These are phyloP conservation scores for Rhizopogon salebrosus DNA, from an alignment of 768 basidiomycete genomes.

Conservation along the genomic window DNA sequence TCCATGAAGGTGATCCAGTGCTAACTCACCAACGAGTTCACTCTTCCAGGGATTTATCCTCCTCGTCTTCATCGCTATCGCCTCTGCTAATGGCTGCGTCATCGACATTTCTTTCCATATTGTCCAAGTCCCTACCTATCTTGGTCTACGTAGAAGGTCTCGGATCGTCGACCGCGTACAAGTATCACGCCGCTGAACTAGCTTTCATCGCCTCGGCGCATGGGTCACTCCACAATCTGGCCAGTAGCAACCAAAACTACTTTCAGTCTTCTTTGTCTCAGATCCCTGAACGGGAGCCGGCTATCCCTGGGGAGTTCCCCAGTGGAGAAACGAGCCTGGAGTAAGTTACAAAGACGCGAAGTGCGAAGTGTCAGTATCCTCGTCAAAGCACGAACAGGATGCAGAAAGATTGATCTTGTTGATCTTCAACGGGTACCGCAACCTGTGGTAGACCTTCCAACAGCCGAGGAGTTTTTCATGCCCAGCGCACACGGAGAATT, in stretches of 20 bases:
- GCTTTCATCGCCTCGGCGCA: neutral
- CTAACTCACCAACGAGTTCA: neutral
- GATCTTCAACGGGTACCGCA: constrained; percentile 53
- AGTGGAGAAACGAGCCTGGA: constrained; percentile 16
- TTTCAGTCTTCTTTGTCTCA: constrained; percentile 19
- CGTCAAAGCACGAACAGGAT: constrained; percentile 2
- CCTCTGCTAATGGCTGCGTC: neutral
- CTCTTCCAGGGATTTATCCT: neutral
- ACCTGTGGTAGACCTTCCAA: constrained; percentile 59
- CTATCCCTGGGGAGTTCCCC: constrained; percentile 18
- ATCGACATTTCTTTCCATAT: neutral
- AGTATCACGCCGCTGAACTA: neutral
- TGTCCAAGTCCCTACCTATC: neutral
- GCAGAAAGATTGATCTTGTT: constrained; percentile 16
- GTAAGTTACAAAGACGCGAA: constrained; percentile 23
- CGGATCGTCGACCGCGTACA: neutral
- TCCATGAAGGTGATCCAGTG: neutral
- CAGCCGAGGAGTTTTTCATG: constrained; percentile 70
- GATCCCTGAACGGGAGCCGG: constrained; percentile 27
- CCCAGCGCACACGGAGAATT: constrained; percentile 43
- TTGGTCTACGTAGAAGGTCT: neutral
- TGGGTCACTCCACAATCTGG: neutral
- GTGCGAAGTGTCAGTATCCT: constrained; percentile 27
- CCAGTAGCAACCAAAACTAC: constrained; percentile 8
- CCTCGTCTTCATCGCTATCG: neutral